Percentiles rank a stretch among this genome's conserved stretches.
These are phyloP conservation scores for Cystobasidiopsis lactophilus DNA, from an alignment of 768 basidiomycete genomes.

Conservation along the genomic window DNA sequence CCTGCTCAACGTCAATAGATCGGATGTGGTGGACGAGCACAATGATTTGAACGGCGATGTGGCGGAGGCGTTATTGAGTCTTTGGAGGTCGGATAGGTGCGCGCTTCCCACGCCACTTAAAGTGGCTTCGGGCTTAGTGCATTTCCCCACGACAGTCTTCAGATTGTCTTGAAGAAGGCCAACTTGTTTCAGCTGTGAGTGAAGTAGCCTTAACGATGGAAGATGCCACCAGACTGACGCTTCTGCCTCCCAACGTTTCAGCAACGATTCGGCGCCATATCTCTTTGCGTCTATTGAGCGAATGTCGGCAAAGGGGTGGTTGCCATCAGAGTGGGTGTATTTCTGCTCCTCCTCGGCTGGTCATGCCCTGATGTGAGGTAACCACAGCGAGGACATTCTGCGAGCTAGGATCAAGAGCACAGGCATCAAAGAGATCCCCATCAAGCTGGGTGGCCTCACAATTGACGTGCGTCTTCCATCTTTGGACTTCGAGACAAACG, in stretches of 20 bases:
- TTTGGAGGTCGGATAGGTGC: too few relatives aligned
- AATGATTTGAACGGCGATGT: slow-evolving; percentile 35
- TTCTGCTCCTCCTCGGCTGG: too few relatives aligned
- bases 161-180: too few relatives aligned
- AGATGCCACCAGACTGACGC: too few relatives aligned
- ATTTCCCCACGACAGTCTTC: too few relatives aligned
- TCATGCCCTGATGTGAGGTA: too few relatives aligned
- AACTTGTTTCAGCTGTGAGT: too few relatives aligned
- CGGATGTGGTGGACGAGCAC: slow-evolving; percentile 37
- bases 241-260: slow-evolving; percentile 36
- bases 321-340: slow-evolving; percentile 84
- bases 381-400: slow-evolving; percentile 85
- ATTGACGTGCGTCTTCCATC: too few relatives aligned
- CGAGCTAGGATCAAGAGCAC: slow-evolving; percentile 88
- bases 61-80: slow-evolving; percentile 30
- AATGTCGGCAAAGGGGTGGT: slow-evolving; percentile 49
- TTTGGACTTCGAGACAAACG: too few relatives aligned
- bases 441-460: slow-evolving; percentile 80
- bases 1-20: slow-evolving; percentile 52
- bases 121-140: too few relatives aligned
- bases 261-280: slow-evolving; percentile 88
- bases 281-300: slow-evolving; percentile 81
- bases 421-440: slow-evolving; percentile 90
- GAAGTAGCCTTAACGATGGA: not conserved
- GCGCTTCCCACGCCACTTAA: too few relatives aligned